Evolutionary conservation across 2,329 filamentous ascomycete genomes (phyloP), one percentile per base, ranked within the genome.

Genomic region (Drechmeria coniospora): DNA sequence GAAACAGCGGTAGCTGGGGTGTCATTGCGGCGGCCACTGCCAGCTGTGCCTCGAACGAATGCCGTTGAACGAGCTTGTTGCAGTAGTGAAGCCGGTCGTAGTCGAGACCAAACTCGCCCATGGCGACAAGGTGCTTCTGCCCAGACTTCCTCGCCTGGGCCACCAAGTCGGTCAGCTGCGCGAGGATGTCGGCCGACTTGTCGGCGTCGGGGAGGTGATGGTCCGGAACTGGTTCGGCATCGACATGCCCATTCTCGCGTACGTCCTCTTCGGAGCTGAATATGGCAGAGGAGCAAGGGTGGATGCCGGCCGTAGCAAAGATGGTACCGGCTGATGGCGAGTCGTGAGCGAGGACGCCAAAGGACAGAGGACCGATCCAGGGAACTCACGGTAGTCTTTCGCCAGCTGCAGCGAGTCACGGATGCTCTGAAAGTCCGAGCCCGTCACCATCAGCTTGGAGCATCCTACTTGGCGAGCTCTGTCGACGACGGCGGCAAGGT

Each of bases 31-130:
- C 68, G 0, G 81, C 84, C 4, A 95, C 62, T 32, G 78, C 68
- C 4, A 95, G 67, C 50, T 98, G 90, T 6, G 69, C 68, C 23
- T 75, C 72, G 49, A 98, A 98, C 34, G 82, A 84, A 45, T 83
- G 77, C 17, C 86, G 61, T 52, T 98, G 90, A 11, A 77, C 68
- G 15, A 76, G 74, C 44, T 76, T 80, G 21, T 76, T 71, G 45
- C 80, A 84, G 43, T 86, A 76, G 43, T 82, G 79, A 20, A 98
- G 59, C 2, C 90, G 74, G 56, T 98, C 90, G 48, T 95, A 98
- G 56, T 98, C 90, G 4, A 98, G 75, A 2, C 90, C 90, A 36
- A 98, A 83, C 54, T 98, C 90, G 26, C 90, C 90, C 49, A 94
- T 84, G 6, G 90, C 87, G 1, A 82, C 75, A 22, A 80, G 64